Evolutionary conservation across 257 asterid genomes (phyloP), one percentile per base, ranked within the genome.

Genomic region (Petrea volubilis): DNA sequence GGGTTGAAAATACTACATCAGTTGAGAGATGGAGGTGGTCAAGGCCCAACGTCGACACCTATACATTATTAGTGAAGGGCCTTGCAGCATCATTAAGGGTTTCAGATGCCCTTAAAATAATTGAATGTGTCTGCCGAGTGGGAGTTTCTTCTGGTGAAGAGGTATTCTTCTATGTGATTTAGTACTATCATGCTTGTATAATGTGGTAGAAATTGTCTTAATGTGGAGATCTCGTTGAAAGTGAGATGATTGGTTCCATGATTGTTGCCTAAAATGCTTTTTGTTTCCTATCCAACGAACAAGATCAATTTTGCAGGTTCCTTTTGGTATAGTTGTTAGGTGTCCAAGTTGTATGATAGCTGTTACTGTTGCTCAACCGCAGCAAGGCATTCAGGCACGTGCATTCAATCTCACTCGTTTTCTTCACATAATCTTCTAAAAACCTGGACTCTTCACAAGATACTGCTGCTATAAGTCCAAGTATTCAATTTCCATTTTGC

Each of bases 341-440:
- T 94, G 98, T 87, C 98, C 98, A 28, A 86, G 80, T 78, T 94
- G 98, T 78, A 84, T 75, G 87, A 74, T 91, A 75, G 93, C 98
- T 21, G 78, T 88, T 61, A 84, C 94, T 59, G 98, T 93, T 13
- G 87, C 96, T 76, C 98, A 91, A 78, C 98, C 97, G 51, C 98
- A 91, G 76, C 89, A 94, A 80, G 97, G 98, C 63, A 71, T 89
- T 87, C 98, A 94, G 97, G 98, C 79, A 87, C 43, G 85, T 80
- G 5, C 67, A 59, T 53, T 20, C 62, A n/a, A 70, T 46, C 66
- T 70, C 29, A n/a, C 21, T 49, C 52, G 17, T 60, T 7, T 71
- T 11, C 36, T 69, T 14, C 34, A 13, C 17, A 5, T 55, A 24
- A n/a, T 25, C 17, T 63, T 34, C 3, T 21, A 47, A 60, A 28